Evolutionary conservation across 2,329 filamentous ascomycete species (phyloP).

Genomic region (Diaporthe nobilis): DNA sequence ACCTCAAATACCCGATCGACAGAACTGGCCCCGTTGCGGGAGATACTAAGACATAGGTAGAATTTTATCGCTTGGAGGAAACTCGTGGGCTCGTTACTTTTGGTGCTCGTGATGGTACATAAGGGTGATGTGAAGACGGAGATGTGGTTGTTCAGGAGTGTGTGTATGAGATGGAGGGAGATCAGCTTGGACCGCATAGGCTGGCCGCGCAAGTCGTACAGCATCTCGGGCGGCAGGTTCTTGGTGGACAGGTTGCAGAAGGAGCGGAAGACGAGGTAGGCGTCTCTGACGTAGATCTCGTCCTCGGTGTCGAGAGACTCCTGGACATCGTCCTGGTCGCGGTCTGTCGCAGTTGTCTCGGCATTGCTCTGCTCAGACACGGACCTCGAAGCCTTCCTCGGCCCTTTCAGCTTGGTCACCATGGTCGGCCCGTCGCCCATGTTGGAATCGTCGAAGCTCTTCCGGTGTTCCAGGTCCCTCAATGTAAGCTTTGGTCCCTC

Average conservation of each 20-base stretch:
- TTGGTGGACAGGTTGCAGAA: slow-evolving; percentile 99
- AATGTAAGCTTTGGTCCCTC: slow-evolving; percentile 71
- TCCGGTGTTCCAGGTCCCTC: slow-evolving; percentile 76
- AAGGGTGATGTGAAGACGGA: slow-evolving; percentile 90
- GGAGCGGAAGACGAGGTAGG: slow-evolving; percentile 95
- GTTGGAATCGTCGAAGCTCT: slow-evolving; percentile 78
- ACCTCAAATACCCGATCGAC: slow-evolving; percentile 95
- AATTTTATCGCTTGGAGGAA: slow-evolving; percentile 97
- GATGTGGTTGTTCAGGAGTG: slow-evolving; percentile 94
- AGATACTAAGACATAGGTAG: slow-evolving; percentile 94
- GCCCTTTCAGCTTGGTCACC: slow-evolving; percentile 71
- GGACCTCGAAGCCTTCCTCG: slow-evolving; percentile 59
- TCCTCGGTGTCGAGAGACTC: slow-evolving; percentile 82
- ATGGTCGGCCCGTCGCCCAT: slow-evolving; percentile 77
- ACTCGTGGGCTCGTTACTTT: slow-evolving; percentile 87
- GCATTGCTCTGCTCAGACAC: slow-evolving; percentile 64
- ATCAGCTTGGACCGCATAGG: slow-evolving; percentile 98
- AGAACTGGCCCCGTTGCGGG: slow-evolving; percentile 93
- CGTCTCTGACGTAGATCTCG: slow-evolving; percentile 96
- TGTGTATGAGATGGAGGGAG: slow-evolving; percentile 95
- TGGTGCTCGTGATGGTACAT: slow-evolving; percentile 92
- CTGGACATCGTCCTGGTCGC: slow-evolving; percentile 66
- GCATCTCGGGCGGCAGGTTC: slow-evolving; percentile 87
- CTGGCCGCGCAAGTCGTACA: slow-evolving; percentile 92
- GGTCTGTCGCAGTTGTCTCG: slow-evolving; percentile 60